Evolutionary conservation across 495 filamentous ascomycete genomes (phyloP).

Genomic region (Aspergillus sclerotioniger): DNA sequence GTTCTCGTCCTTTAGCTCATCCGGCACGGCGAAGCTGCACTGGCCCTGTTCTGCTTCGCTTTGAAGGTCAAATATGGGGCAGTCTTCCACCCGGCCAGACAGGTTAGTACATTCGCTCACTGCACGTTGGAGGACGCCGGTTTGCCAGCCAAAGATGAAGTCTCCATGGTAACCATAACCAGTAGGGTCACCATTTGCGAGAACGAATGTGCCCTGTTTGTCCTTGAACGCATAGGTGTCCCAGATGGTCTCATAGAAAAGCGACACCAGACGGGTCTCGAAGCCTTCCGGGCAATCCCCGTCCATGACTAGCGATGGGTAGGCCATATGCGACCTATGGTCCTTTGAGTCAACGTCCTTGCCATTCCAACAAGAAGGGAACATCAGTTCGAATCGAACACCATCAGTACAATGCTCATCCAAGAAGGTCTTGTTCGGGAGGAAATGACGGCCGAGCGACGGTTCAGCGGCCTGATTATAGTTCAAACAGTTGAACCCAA

Average conservation of each 20-base stretch:
- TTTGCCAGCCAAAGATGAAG: constrained; percentile 81
- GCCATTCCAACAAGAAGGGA: constrained; percentile 91
- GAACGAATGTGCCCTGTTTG: constrained; percentile 67
- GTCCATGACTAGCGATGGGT: constrained; percentile 69
- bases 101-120: constrained; percentile 50
- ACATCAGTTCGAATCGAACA: constrained; percentile 79
- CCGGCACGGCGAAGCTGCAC: constrained; percentile 49
- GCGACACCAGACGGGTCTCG: constrained; percentile 63
- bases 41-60: constrained; percentile 34
- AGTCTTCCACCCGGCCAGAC: constrained; percentile 54
- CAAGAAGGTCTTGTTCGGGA: constrained; percentile 76
- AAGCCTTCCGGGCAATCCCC: constrained; percentile 76
- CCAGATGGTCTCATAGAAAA: constrained; percentile 91
- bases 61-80: constrained; percentile 59
- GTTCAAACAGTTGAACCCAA: constrained; percentile 93
- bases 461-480: constrained; percentile 60
- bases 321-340: constrained; percentile 74
- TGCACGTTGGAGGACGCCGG: constrained; percentile 40
- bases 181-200: constrained; percentile 79
- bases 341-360: constrained; percentile 57
- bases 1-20: constrained; percentile 37
- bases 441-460: constrained; percentile 72
- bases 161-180: constrained; percentile 85
- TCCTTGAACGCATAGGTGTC: constrained; percentile 68
- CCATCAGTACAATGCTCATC: constrained; percentile 76